Evolutionary conservation across 371 early-diverging fungal species (phyloP), one percentile per base, ranked within the genome.

Genomic region (Synchytrium microbalum): DNA sequence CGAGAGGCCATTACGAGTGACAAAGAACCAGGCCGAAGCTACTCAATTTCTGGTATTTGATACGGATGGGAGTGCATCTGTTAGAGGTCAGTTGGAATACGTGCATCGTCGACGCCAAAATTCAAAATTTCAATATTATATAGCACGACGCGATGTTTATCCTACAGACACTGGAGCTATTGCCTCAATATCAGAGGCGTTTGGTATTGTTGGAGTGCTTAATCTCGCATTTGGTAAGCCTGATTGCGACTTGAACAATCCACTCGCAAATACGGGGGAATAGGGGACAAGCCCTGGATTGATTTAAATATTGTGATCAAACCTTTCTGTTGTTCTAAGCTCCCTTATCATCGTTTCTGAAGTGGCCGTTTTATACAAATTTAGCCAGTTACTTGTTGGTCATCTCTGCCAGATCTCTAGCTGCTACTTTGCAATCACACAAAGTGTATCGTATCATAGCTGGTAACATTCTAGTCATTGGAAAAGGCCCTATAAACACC

Each of bases 371-470:
- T n/a, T 13, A 51, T 14, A n/a, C 51, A n/a, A 13, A 13, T 51
- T n/a, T 46, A 24, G 46, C 64, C 72, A 56, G 58, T 13, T 75
- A 76, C 63, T 65, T 80, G 10, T 64, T 80, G 54, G 72, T 75
- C 23, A 70, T 64, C 56, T 76, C 78, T 0, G 63, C 68, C 0
- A 68, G 75, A 25, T 62, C 62, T 16, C 70, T 80, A 13, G 76
- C 75, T 2, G 75, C 70, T 8, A 76, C 80, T 19, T 55, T 80
- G 55, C 80, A 80, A 63, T 10, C 73, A 3, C 78, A 77, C 69
- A 80, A 80, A 59, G 62, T 77, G 29, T 80, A 78, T 77, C 51
- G 70, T 14, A 70, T 80, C 51, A 71, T 73, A n/a, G 60, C 59
- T 1, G 77, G 65, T 32, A 27, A 53, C 26, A 63, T 69, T 14